phyloP scores from a whole-genome alignment of 306 rosid genomes.

The Ammopiptanthus mongolicus region DNA sequence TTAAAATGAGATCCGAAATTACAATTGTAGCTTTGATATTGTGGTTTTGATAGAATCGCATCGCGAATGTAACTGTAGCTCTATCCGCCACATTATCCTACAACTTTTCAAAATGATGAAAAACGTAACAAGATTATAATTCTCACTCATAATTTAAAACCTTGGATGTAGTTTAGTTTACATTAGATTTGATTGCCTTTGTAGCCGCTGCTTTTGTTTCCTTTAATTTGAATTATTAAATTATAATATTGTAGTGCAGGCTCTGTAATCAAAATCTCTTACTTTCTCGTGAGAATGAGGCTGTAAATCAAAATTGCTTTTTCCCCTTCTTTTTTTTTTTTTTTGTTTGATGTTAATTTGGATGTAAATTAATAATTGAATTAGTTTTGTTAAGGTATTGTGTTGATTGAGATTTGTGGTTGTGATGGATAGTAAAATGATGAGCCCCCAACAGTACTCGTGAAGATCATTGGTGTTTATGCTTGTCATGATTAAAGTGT shows the following conservation, averaged over 20 bases:
- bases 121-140: no score
- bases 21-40: no score
- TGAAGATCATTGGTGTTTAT: constrained; percentile 32
- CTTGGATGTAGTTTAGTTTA: constrained; percentile 1
- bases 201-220: background rate
- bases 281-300: constrained; percentile 29
- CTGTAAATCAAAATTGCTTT: background rate
- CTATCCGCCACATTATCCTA: no score
- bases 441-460: constrained; percentile 18
- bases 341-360: no score
- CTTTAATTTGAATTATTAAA: constrained; percentile 42
- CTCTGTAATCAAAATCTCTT: constrained; percentile 30
- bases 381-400: background rate
- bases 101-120: no score
- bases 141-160: no score
- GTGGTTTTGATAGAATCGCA: no score
- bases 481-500: constrained; percentile 73
- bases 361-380: constrained; percentile 19
- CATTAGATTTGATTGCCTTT: constrained; percentile 10
- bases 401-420: constrained; percentile 10
- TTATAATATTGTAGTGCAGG: constrained; percentile 28
- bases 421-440: constrained; percentile 32
- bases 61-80: no score
- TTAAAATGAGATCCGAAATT: no score
- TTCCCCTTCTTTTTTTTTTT: background rate